phyloP scores from a whole-genome alignment of 2,329 filamentous ascomycete species.

The Apiospora rasikravindrae region DNA sequence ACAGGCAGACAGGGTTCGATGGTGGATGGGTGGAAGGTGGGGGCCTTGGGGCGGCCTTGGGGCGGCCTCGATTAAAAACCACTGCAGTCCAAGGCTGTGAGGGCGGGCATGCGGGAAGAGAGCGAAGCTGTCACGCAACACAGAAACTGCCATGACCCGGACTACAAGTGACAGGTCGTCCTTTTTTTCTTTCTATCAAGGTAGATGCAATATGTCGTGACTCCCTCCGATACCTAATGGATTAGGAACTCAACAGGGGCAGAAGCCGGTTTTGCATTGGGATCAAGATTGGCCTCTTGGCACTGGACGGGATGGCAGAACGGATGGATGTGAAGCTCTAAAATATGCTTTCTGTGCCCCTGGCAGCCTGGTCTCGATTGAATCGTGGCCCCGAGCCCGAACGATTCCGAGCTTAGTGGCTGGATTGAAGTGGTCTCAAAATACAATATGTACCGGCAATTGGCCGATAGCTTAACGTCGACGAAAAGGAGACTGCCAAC shows the following conservation, averaged over 20 bases:
- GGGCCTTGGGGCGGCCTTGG: background rate
- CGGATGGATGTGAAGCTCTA: background rate
- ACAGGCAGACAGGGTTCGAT: constrained; percentile 2
- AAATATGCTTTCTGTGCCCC: constrained; percentile 12
- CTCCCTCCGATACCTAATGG: too few relatives aligned
- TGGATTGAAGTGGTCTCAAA: constrained; percentile 15
- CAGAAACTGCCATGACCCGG: background rate
- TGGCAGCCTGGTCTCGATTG: constrained; percentile 1
- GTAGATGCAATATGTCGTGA: background rate
- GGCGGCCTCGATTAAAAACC: background rate
- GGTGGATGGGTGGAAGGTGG: background rate
- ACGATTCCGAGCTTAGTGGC: constrained; percentile 2
- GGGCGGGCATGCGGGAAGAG: background rate
- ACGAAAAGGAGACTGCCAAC: background rate
- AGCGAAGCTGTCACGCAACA: constrained; percentile 2
- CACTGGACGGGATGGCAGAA: background rate
- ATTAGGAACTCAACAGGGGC: background rate
- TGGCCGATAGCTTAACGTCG: constrained; percentile 14
- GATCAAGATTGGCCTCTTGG: background rate
- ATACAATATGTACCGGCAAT: constrained; percentile 4
- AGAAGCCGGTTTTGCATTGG: constrained; percentile 2
- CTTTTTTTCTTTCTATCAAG: too few relatives aligned
- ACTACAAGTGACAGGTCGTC: background rate
- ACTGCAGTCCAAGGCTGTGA: background rate
- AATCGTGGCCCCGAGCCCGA: background rate